These are phyloP conservation scores for Russula sp. DNA, from an alignment of 768 basidiomycete species.

Conservation along the genomic window DNA sequence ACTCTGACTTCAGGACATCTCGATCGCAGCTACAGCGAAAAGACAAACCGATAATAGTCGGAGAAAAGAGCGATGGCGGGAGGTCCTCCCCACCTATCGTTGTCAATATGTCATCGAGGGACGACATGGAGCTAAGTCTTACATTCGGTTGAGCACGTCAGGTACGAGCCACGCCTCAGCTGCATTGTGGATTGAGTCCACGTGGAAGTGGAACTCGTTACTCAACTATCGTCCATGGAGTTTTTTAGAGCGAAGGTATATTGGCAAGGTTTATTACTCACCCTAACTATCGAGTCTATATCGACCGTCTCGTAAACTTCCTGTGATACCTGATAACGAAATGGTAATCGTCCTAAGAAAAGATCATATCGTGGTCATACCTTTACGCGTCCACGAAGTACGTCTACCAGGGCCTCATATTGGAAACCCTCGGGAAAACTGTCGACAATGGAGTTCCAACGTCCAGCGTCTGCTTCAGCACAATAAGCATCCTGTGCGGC, in stretches of 20 bases:
- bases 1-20: background rate
- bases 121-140: constrained; percentile 27
- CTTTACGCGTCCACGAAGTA: constrained; percentile 82
- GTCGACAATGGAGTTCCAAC: constrained; percentile 32
- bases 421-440: constrained; percentile 62
- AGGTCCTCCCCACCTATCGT: constrained; percentile 45
- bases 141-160: constrained; percentile 61
- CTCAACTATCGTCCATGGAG: constrained; percentile 41
- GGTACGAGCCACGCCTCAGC: constrained; percentile 81
- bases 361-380: constrained; percentile 28
- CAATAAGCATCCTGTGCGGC: constrained; percentile 68
- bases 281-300: constrained; percentile 61
- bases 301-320: constrained; percentile 76
- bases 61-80: constrained; percentile 81
- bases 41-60: constrained; percentile 34
- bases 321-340: constrained; percentile 40
- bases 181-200: constrained; percentile 74
- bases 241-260: background rate
- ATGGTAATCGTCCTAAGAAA: background rate
- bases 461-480: constrained; percentile 43
- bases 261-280: constrained; percentile 28
- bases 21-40: background rate
- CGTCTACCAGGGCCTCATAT: constrained; percentile 76
- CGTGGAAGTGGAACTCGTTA: constrained; percentile 77
- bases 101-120: background rate